Percentiles rank a stretch among this genome's conserved stretches.
phyloP scores from a whole-genome alignment of 78 protist species.

The Dictyostelium citrinum region DNA sequence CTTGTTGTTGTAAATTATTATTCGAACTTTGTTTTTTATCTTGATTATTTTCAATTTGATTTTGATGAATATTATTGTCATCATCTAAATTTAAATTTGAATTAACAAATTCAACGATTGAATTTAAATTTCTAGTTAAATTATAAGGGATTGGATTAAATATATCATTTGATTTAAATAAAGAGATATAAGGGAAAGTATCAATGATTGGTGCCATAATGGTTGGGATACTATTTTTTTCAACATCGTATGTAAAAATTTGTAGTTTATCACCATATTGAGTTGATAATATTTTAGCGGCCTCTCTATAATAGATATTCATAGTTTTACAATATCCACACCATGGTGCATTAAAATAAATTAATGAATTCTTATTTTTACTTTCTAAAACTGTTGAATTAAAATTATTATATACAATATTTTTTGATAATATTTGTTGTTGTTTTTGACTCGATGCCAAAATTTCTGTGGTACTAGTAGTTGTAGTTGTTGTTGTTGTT shows the following conservation, averaged over 20 bases:
- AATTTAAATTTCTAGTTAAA: constrained; percentile 15
- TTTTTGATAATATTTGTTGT: not conserved
- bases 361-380: constrained; percentile 14
- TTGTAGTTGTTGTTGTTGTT: not conserved
- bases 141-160: constrained; percentile 30
- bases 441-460: not conserved
- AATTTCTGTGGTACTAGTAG: not conserved
- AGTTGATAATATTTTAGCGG: not conserved
- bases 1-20: not conserved
- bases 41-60: not conserved
- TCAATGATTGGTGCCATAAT: constrained; percentile 2
- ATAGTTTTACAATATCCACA: constrained; percentile 64
- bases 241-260: constrained; percentile 14
- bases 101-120: constrained; percentile 48
- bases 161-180: constrained; percentile 8
- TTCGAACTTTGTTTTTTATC: not conserved
- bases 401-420: constrained; percentile 7
- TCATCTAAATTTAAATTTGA: not conserved
- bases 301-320: constrained; percentile 31
- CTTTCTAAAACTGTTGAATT: not conserved
- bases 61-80: not conserved
- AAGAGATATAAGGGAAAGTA: constrained; percentile 39
- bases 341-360: constrained; percentile 57
- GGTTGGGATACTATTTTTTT: constrained; percentile 6
- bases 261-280: constrained; percentile 1